phyloP scores from a whole-genome alignment of 805 yeast genomes.

The Candida maris region DNA sequence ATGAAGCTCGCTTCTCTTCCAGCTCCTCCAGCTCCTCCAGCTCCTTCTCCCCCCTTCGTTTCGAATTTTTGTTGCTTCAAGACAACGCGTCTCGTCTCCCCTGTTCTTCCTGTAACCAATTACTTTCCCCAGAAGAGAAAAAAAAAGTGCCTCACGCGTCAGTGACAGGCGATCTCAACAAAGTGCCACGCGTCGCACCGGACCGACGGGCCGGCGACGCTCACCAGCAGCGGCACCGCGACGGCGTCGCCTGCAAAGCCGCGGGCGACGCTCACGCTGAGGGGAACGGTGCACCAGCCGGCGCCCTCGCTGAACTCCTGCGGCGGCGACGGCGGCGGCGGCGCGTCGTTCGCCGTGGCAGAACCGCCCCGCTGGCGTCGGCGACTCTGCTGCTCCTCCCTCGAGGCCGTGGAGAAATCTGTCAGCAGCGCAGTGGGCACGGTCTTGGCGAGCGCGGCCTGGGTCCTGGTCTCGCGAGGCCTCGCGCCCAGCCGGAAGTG shows the following conservation, averaged over 20 bases:
- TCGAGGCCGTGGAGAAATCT: slow-evolving; percentile 23
- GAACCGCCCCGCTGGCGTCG: neutral
- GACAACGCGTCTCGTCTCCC: too few relatives aligned
- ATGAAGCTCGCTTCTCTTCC: too few relatives aligned
- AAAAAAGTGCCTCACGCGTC: too few relatives aligned
- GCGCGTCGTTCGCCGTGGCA: neutral
- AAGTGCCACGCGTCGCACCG: slow-evolving; percentile 5
- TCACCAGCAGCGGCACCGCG: slow-evolving; percentile 26
- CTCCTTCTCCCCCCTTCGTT: too few relatives aligned
- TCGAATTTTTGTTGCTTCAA: too few relatives aligned
- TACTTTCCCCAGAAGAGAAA: too few relatives aligned
- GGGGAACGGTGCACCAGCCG: slow-evolving; percentile 5
- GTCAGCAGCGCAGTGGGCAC: slow-evolving; percentile 32
- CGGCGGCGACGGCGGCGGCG: neutral
- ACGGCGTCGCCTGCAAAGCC: too few relatives aligned
- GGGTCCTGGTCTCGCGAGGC: slow-evolving; percentile 11
- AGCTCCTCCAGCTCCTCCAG: too few relatives aligned
- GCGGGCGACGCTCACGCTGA: neutral
- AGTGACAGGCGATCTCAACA: neutral
- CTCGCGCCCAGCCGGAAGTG: slow-evolving; percentile 13
- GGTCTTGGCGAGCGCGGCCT: slow-evolving; percentile 14
- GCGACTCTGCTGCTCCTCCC: slow-evolving; percentile 31
- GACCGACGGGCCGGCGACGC: slow-evolving; percentile 8
- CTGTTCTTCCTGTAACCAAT: too few relatives aligned
- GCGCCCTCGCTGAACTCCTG: slow-evolving; percentile 6